Base-by-base conservation (phyloP, 106 monocot species). In the Dioscorea zingiberensis region DNA sequence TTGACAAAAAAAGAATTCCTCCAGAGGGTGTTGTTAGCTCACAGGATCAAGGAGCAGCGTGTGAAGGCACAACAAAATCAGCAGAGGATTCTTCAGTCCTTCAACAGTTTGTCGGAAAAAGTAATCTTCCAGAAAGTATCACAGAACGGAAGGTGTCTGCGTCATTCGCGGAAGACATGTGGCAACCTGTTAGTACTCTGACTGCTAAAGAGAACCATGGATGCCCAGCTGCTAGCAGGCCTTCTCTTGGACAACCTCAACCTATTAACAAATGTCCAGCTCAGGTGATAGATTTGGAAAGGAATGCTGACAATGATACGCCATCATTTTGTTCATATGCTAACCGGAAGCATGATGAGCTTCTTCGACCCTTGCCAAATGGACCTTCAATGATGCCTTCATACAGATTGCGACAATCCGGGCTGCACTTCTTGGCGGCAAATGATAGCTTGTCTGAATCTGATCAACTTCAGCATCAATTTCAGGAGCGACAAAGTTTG, bases 401-500 rank as follows among this genome's bases (percentile, higher is more conserved):
- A 4, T 83, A 83, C 48, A 38, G 6, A 6, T 38, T 38, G 38
- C 7, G 72, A 30, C 62, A 66, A 44, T 54, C 27, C 13, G 54
- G 74, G 17, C 7, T 73, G 27, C 65, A 69, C 48, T n/a, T 63
- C 3, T 16, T 79, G 47, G 60, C 65, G 25, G 71, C 74, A 58
- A 54, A 75, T 21, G 72, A 44, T 24, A 21, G 59, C 8, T 48
- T 69, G 18, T 14, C 69, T 27, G 66, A 61, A 59, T 32, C 75
- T 21, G 15, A 59, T 61, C 71, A 64, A 14, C 69, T 79, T 46
- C 26, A 64, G 13, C 28, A 27, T 4, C 58, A 44, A 19, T 75
- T 85, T 44, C 70, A 77, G 44, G 66, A 77, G 32, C 69, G 70
- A 62, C 73, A 73, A 22, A 54, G 29, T 21, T 27, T 63, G 12